A percentile compares a stretch with the other conserved stretches of the same genome.
Evolutionary conservation across 164 flowering plant genomes (phyloP).

Genomic region (Platanus orientalis): DNA sequence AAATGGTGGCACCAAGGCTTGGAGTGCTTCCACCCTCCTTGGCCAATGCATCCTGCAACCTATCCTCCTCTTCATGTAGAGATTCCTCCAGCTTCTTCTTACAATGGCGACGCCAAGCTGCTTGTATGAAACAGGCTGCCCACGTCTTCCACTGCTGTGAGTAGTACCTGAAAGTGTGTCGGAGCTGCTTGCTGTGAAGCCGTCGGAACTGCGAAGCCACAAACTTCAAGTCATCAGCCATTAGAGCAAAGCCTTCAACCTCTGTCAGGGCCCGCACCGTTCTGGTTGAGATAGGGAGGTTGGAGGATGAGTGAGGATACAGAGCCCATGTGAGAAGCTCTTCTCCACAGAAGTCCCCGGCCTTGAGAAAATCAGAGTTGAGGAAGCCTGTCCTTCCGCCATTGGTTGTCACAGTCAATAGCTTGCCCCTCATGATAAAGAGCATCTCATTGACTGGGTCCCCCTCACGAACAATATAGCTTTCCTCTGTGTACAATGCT

Average conservation of each 20-base stretch:
- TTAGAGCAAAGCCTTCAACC: conserved; percentile 86
- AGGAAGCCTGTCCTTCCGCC: conserved; percentile 95
- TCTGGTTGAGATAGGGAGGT: conserved; percentile 89
- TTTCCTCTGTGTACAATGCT: conserved; percentile 66
- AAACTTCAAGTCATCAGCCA: conserved; percentile 77
- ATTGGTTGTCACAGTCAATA: conserved; percentile 69
- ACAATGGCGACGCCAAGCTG: conserved; percentile 74
- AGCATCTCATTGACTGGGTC: conserved; percentile 97
- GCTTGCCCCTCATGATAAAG: conserved; percentile 85
- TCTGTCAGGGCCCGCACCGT: conserved; percentile 74
- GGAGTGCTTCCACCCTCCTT: conserved; percentile 52
- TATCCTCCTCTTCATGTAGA: conserved; percentile 61
- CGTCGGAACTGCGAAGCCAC: conserved; percentile 87
- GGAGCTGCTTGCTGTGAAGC: conserved; percentile 90
- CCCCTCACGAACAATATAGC: conserved; percentile 83
- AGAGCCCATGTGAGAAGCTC: conserved; percentile 96
- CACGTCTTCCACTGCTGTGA: conserved; percentile 97
- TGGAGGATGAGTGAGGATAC: conserved; percentile 73
- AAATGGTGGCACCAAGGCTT: conserved; percentile 79
- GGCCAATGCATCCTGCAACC: conserved; percentile 67
- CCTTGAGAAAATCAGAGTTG: conserved; percentile 66
- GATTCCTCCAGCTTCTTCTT: conserved; percentile 74
- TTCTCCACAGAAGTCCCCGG: conserved; percentile 97
- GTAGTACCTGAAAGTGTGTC: conserved; percentile 86
- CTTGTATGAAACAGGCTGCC: conserved; percentile 94